Evolutionary conservation across 805 yeast species (phyloP).

Genomic region (Alloascoidea africana): DNA sequence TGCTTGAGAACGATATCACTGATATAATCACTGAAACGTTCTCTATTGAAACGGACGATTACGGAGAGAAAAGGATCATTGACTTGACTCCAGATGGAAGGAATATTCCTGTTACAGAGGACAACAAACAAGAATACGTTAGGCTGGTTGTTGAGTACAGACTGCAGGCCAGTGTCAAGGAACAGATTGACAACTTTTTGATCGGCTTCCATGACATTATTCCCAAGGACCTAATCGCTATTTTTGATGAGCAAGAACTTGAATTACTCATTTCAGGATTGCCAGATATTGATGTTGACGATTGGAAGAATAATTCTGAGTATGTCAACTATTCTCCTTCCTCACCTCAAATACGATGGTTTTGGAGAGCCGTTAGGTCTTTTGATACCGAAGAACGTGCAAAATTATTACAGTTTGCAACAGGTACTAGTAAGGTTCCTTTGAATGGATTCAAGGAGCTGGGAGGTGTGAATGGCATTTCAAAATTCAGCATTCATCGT

Average conservation of each 20-base stretch:
- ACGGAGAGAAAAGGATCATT: slow-evolving; percentile 73
- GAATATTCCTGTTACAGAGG: slow-evolving; percentile 76
- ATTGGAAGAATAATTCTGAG: slow-evolving; percentile 80
- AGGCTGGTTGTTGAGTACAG: slow-evolving; percentile 75
- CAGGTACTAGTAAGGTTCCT: slow-evolving; percentile 96
- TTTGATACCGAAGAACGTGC: slow-evolving; percentile 93
- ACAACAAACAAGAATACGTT: slow-evolving; percentile 83
- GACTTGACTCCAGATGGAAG: slow-evolving; percentile 78
- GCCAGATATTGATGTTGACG: slow-evolving; percentile 92
- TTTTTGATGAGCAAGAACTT: slow-evolving; percentile 90
- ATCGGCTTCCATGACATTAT: slow-evolving; percentile 85
- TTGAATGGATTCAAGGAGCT: slow-evolving; percentile 83
- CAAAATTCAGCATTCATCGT: slow-evolving; percentile 78
- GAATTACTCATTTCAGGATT: slow-evolving; percentile 87
- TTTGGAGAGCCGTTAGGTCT: slow-evolving; percentile 94
- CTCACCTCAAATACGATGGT: slow-evolving; percentile 85
- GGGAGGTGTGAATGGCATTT: slow-evolving; percentile 74
- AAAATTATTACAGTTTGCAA: slow-evolving; percentile 83
- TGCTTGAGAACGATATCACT: slow-evolving; percentile 91
- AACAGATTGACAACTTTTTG: slow-evolving; percentile 75
- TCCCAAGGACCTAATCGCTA: slow-evolving; percentile 66
- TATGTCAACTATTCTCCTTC: slow-evolving; percentile 70
- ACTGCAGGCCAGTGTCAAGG: slow-evolving; percentile 66
- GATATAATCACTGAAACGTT: slow-evolving; percentile 91
- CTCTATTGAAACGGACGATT: slow-evolving; percentile 85